Evolutionary conservation across 2,329 filamentous ascomycete species (phyloP).

Genomic region (Fusarium sp.): DNA sequence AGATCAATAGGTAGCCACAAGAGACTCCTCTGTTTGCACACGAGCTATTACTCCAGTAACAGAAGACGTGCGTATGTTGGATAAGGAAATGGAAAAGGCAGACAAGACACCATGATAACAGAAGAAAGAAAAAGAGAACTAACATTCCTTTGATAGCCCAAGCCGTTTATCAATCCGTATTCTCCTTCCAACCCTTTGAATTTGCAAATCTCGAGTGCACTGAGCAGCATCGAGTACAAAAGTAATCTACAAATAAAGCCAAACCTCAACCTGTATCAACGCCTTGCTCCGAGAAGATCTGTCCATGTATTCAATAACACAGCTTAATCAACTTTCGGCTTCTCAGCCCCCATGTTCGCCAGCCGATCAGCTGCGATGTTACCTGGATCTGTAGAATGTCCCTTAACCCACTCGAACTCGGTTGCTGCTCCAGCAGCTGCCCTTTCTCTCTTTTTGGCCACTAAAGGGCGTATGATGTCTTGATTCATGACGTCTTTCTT

Average conservation of each 20-base stretch:
- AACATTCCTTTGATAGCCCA: background rate
- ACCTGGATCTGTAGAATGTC: constrained; percentile 77
- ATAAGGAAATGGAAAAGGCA: constrained; percentile 1
- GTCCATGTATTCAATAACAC: background rate
- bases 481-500: constrained; percentile 84
- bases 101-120: background rate
- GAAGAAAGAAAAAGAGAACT: background rate
- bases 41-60: constrained; percentile 1
- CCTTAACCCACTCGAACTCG: constrained; percentile 89
- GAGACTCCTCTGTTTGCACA: constrained; percentile 1
- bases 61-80: constrained; percentile 15
- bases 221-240: background rate
- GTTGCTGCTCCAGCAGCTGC: constrained; percentile 70
- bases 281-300: background rate
- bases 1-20: background rate
- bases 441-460: constrained; percentile 77
- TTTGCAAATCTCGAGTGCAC: background rate
- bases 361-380: constrained; percentile 85
- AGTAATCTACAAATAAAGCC: background rate
- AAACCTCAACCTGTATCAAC: background rate
- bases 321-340: constrained; percentile 27
- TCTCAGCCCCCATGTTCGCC: constrained; percentile 66
- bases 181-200: background rate
- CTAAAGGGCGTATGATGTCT: constrained; percentile 81
- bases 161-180: background rate